Evolutionary conservation across 441 rosid genomes (phyloP), one percentile per base, ranked within the genome.

Genomic region (Erodium trifolium): DNA sequence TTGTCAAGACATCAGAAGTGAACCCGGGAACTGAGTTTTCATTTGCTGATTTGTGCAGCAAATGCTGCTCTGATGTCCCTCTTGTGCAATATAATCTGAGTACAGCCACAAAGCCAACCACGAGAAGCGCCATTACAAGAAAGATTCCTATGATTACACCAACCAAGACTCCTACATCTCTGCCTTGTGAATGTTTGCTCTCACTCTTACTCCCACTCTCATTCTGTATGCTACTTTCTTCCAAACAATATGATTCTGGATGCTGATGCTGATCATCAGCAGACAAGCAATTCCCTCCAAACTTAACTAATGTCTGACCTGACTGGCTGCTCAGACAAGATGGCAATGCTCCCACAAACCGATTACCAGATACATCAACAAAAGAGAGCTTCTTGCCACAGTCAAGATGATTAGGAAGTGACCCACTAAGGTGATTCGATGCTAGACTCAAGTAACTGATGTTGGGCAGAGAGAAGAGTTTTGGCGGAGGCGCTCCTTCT

Each of bases 251-350:
- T 65, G 92, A 83, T 77, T 77, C 68, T 4, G 76, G 73, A 67
- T 78, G 86, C 82, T 90, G 97, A 59, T 80, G 73, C 71, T 67
- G 66, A 43, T 70, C 70, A 62, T 63, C 75, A 14, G 77, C 39
- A 29, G 91, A 86, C 18, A 91, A 78, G 78, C 95, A 91, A 75
- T 91, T 91, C 23, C 90, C 89, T 55, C 73, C 80, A 23, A 78
- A 69, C 66, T 73, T 82, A 23, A 86, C 82, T 2, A 51, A 65
- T 69, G 68, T 67, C 62, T 65, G 67, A 47, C 68, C 75, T 3
- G 80, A 76, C 63, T 68, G 68, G 55, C 55, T 68, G 59, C 77
- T 82, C 78, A 91, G 71, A 73, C 92, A 87, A 69, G 53, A 16
- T 73, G 97, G 94, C 62, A 90, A 60, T 64, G 76, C 77, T 27